Evolutionary conservation across 345 rosid species (phyloP), one percentile per base, ranked within the genome.

Genomic region (Cardiospermum halicacabum): DNA sequence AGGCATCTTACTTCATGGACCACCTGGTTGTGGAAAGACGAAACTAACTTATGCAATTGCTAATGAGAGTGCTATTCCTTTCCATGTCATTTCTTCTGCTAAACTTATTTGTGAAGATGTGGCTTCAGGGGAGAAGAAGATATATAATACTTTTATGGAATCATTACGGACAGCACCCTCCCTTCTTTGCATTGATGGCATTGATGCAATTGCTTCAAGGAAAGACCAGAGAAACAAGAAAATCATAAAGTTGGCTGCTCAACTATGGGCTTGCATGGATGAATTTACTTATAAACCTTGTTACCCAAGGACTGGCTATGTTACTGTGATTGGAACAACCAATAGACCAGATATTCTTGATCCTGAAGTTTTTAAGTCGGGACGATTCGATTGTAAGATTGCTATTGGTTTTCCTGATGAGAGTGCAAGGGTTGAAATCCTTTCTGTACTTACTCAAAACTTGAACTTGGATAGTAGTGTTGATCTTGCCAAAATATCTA

Each of bases 201-300:
- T 92, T 62, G 96, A 89, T 80, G 98, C 90, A 1, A 87, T 92
- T 76, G 98, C 89, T 68, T n/a, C n/a, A n/a, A n/a, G n/a, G n/a
- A n/a, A n/a, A n/a, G n/a, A n/a, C n/a, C n/a, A n/a, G n/a, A n/a
- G n/a, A n/a, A n/a, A n/a, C n/a, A 96, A 87, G 77, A 82, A 85
- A 90, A 90, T 89, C 81, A 78, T 82, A 28, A 81, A 92, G 67
- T 89, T 92, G 48, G 98, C 89, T 11, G 87, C 98, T 1, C 92
- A 89, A 45, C 68, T 92, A 63, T 75, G 87, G 90, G 85, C 92
- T 66, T 85, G 98, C 76, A 92, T 92, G 98, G 98, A 92, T 73
- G 86, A 83, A 15, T 81, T 80, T 65, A 69, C 60, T 22, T 59
- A 49, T 10, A 78, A 67, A 47, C 70, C 19, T 36, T 22, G 78